These are phyloP conservation scores for Scenedesmus sp. DNA, from an alignment of 163 green algal genomes.

Conservation along the genomic window DNA sequence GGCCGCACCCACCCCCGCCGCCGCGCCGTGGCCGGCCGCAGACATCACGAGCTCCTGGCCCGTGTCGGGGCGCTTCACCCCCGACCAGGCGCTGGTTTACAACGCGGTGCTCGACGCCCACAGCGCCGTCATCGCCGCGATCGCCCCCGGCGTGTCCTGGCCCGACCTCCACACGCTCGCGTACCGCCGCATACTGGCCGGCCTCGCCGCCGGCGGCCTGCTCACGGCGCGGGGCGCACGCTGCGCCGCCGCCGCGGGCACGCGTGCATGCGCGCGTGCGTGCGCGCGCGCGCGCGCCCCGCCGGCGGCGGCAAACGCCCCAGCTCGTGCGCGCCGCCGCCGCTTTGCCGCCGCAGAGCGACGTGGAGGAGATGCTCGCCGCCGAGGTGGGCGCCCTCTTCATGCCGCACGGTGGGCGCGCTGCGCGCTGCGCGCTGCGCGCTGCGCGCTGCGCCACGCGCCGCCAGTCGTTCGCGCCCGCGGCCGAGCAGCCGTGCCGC, in stretches of 20 bases:
- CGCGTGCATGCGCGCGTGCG: no score
- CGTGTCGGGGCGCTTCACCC: slow-evolving; percentile 73
- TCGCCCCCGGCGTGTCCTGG: slow-evolving; percentile 85
- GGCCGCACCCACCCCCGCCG: not conserved
- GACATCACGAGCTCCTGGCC: slow-evolving; percentile 88
- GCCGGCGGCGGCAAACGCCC: no score
- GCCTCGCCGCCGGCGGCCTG: slow-evolving; percentile 67
- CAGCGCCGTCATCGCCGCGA: slow-evolving; percentile 66
- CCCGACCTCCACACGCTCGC: slow-evolving; percentile 85
- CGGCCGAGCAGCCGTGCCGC: no score
- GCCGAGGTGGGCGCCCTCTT: slow-evolving; percentile 84
- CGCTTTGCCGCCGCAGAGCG: slow-evolving; percentile 42
- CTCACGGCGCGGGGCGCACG: slow-evolving; percentile 50
- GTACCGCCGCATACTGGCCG: slow-evolving; percentile 72
- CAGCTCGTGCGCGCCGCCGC: no score
- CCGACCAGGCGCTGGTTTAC: slow-evolving; percentile 76
- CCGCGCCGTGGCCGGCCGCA: slow-evolving; percentile 23
- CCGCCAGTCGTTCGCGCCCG: no score
- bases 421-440: no score
- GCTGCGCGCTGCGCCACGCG: no score
- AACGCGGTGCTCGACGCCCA: slow-evolving; percentile 82
- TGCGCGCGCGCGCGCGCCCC: no score
- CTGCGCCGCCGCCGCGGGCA: no score
- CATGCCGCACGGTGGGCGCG: slow-evolving; percentile 89
- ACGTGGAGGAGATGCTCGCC: slow-evolving; percentile 79